Evolutionary conservation across 495 filamentous ascomycete species (phyloP), one percentile per base, ranked within the genome.

Genomic region (Daldinia caldariorum): DNA sequence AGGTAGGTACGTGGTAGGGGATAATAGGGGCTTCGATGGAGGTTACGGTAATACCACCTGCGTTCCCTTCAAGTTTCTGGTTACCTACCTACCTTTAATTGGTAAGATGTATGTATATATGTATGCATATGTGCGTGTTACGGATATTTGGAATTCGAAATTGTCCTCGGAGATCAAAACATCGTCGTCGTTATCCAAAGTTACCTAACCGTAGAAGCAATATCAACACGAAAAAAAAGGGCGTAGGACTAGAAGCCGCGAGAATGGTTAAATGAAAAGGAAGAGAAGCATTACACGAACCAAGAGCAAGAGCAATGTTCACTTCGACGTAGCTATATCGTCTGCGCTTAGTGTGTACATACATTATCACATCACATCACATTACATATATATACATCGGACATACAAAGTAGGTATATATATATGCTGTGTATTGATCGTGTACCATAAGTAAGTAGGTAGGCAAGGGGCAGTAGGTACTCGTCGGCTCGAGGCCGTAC

Each of bases 321-420:
- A 41, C 37, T 3, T 6, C 50, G 29, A 9, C 35, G 14, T 53
- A 55, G 14, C 26, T 43, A 20, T 37, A 35, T 29, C 45, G 20
- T 9, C 22, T 34, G 47, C 63, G 63, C 69, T 67, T 71, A 71
- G 69, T 71, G 69, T 71, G 60, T 45, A 60, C 45, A 49, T 49
- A 65, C 18, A 58, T 56, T 10, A 35, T 26, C 26, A 26, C 26
- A 26, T 26, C 26, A 26, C 26, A 26, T 26, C 26, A 26, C 26
- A 26, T 26, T 3, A 26, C 26, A 26, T 26, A 26, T 26, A 26
- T 3, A 26, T 26, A 26, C 26, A 3, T 26, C 3, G 3, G 26
- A 16, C 29, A n/a, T 50, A 37, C 45, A n/a, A n/a, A n/a, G n/a
- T n/a, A n/a, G n/a, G n/a, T n/a, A 51, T n/a, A 22, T 14, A 54